phyloP scores from a whole-genome alignment of 331 rosid genomes.

The Dryas integrifolia region DNA sequence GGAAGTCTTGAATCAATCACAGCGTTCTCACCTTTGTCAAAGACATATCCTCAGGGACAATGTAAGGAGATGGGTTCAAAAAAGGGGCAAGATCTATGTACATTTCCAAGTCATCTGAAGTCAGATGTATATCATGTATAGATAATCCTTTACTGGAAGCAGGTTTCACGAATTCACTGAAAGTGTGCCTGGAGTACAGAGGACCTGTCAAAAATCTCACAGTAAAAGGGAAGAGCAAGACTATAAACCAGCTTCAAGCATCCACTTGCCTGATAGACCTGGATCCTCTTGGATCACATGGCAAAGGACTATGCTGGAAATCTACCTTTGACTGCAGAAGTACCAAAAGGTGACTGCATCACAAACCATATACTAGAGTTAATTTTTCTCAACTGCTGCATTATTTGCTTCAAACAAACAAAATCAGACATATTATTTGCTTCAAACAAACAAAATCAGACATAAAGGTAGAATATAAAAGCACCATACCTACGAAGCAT shows the following conservation, averaged over 20 bases:
- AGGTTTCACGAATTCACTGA: slow-evolving; percentile 83
- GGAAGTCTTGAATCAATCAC: slow-evolving; percentile 15
- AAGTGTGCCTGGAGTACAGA: slow-evolving; percentile 59
- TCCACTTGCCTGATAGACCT: slow-evolving; percentile 53
- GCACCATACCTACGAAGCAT: slow-evolving; percentile 76
- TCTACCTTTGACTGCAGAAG: slow-evolving; percentile 86
- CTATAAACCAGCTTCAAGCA: slow-evolving; percentile 18
- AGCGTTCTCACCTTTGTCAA: slow-evolving; percentile 66
- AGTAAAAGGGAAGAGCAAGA: slow-evolving; percentile 29
- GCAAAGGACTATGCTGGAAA: slow-evolving; percentile 90
- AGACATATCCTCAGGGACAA: slow-evolving; percentile 96
- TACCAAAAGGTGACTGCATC: slow-evolving; percentile 82
- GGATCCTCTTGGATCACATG: slow-evolving; percentile 64
- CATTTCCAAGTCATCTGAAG: slow-evolving; percentile 92
- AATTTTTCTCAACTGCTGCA: slow-evolving; percentile 15
- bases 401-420: slow-evolving; percentile 12
- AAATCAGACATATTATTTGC: slow-evolving; percentile 18
- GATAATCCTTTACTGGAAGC: slow-evolving; percentile 87
- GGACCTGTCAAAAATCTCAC: slow-evolving; percentile 31
- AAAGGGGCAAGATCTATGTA: slow-evolving; percentile 89
- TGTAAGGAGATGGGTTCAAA: slow-evolving; percentile 86
- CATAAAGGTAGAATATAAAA: neutral
- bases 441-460: slow-evolving; percentile 19
- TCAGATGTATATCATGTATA: slow-evolving; percentile 69
- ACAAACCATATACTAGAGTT: slow-evolving; percentile 27